phyloP scores from a whole-genome alignment of 768 basidiomycete species.

The Leccinum longicurvipes region DNA sequence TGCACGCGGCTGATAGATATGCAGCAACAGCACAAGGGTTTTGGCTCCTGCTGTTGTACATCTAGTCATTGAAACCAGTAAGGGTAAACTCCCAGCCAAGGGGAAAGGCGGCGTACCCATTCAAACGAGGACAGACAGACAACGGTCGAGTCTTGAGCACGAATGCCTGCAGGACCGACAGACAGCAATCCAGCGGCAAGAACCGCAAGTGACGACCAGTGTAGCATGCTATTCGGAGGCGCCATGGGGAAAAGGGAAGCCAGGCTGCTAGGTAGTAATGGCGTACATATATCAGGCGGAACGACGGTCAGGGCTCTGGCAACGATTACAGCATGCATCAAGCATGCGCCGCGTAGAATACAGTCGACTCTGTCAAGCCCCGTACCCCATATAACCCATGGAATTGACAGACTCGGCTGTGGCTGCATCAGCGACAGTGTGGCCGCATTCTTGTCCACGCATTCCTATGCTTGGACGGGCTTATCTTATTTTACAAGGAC shows the following conservation, averaged over 20 bases:
- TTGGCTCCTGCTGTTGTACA: conserved; percentile 43
- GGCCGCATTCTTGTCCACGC: not conserved
- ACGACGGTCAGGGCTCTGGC: conserved; percentile 1
- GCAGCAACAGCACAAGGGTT: conserved; percentile 47
- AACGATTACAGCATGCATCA: conserved; percentile 4
- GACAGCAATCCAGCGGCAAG: conserved; percentile 17
- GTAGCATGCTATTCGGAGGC: not conserved
- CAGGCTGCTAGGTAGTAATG: not conserved
- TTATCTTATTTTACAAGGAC: too few species aligned
- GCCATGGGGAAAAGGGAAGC: conserved; percentile 9
- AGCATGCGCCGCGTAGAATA: not conserved
- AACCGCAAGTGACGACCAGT: conserved; percentile 17
- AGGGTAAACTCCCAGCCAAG: not conserved
- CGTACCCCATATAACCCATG: too few species aligned
- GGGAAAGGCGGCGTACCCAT: conserved; percentile 24
- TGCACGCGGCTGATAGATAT: conserved; percentile 42
- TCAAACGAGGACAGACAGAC: conserved; percentile 19
- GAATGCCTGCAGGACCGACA: conserved; percentile 8
- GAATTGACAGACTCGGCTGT: too few species aligned
- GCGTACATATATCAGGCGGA: not conserved
- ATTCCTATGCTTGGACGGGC: not conserved
- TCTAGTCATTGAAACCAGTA: conserved; percentile 12
- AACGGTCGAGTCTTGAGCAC: conserved; percentile 24
- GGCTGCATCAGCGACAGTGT: too few species aligned
- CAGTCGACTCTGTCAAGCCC: too few species aligned